Base-by-base conservation (phyloP, 2,329 filamentous ascomycete genomes). In the Penicillium sp. region DNA sequence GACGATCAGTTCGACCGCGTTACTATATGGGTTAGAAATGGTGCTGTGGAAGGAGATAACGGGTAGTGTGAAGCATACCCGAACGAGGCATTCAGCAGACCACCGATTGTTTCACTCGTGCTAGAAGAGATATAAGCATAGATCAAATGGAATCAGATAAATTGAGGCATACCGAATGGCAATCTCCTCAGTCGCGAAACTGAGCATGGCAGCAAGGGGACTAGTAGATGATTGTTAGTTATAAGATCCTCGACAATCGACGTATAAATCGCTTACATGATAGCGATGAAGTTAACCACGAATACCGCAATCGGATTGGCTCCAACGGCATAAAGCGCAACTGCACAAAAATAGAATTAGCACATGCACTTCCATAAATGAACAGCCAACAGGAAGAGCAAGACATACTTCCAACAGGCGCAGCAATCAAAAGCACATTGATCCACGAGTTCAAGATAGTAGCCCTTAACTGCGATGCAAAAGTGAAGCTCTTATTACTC, bases 241-340 rank as follows among this genome's bases (percentile, higher is more conserved):
- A 41, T 23, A 45, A 52, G 8, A 15, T 39, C 48, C 21, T n/a
- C 19, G 13, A 29, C 11, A 51, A n/a, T 27, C 11, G 9, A 3
- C 31, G 39, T 29, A 5, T 19, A n/a, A 16, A 16, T 16, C 21
- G 21, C 70, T 49, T 65, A 75, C 72, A 97, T 87, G 65, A 97
- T 96, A 60, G 92, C 93, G 62, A 97, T 84, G 68, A 97, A 97
- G 78, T 97, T 97, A 75, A 97, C 84, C 55, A 92, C 84, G 68
- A 97, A 97, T 46, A 94, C 80, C 21, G 81, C 83, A 57, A 88
- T 80, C 3, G 81, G 79, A 68, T 82, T 79, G 50, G 89, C 76
- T 11, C 77, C 62, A 19, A 85, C 76, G 68, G 88, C 91, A 67
- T 90, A 84, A 51, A 93, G 73, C 2, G 84, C 89, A 67, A 96